Evolutionary conservation across 495 filamentous ascomycete species (phyloP), one percentile per base, ranked within the genome.

Genomic region (Tuber magnatum): DNA sequence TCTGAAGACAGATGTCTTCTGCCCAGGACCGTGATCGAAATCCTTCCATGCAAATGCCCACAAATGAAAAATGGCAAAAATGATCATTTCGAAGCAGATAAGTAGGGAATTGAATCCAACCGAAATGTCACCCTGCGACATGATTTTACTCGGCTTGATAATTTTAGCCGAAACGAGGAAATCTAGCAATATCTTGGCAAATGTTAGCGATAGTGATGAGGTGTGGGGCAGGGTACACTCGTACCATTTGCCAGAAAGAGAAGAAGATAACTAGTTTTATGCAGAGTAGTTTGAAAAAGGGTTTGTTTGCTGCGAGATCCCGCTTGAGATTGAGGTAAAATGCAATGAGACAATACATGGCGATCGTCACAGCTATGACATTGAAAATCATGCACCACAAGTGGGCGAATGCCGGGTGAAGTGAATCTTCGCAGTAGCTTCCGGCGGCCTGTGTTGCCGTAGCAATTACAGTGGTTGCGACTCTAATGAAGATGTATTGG

Each of bases 241-340:
- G 20, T 71, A 79, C 77, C 65, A 88, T 88, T 82, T 97, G 94
- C 94, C 94, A 97, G 84, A 97, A 97, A 8, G 92, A 95, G 73
- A 97, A 87, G 86, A 97, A 97, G 83, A 97, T 95, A 78, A 97
- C 94, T 51, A 97, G 88, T 81, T 97, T 97, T 82, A 97, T 97
- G 74, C 93, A 92, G 5, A 93, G 77, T 14, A 97, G 88, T 81
- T 97, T 97, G 73, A 97, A 84, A 75, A 96, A 92, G 3, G 93
- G 92, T 28, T 84, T 85, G 77, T 97, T 87, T 43, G 90, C 85
- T n/a, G 87, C 86, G 38, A 97, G 86, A 72, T 92, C 88, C 14
- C 85, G 83, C 74, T 88, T 89, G 61, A 94, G 84, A 80, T 96
- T 92, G 69, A 91, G 79, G 81, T 97, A 97, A 83, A 96, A 97